Evolutionary conservation across 1,284 basidiomycete species (phyloP).

Genomic region (Trichosporon sp.): DNA sequence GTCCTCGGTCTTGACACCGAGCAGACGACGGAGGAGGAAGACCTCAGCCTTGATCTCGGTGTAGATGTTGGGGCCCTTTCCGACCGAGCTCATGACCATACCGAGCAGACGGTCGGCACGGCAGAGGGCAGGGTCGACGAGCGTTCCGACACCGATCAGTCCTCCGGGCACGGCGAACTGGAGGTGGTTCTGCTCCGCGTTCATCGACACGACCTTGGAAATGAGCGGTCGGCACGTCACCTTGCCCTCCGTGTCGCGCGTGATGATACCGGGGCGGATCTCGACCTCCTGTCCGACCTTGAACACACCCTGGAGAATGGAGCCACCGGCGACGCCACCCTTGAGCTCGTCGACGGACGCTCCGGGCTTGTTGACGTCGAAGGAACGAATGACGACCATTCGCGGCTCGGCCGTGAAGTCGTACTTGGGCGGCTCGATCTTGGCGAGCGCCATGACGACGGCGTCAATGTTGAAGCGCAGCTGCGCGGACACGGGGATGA

Average conservation of each 20-base stretch:
- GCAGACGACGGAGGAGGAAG: conserved; percentile 87
- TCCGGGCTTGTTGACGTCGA: conserved; percentile 99
- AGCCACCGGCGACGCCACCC: conserved; percentile 97
- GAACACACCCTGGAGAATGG: conserved; percentile 90
- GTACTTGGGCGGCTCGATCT: conserved; percentile 89
- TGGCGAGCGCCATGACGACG: conserved; percentile 98
- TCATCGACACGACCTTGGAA: conserved; percentile 84
- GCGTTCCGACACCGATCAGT: conserved; percentile 95
- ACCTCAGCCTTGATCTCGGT: conserved; percentile 67
- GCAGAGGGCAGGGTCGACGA: conserved; percentile 94
- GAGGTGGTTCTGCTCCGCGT: conserved; percentile 92
- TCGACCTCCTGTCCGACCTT: conserved; percentile 88
- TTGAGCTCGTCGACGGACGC: conserved; percentile 95
- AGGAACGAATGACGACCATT: conserved; percentile 98
- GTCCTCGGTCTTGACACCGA: conserved; percentile 98
- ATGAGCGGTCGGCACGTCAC: conserved; percentile 93
- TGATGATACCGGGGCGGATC: conserved; percentile 95
- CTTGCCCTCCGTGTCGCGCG: conserved; percentile 87
- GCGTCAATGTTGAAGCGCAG: conserved; percentile 99
- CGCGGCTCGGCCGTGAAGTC: conserved; percentile 90
- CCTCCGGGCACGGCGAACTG: conserved; percentile 97
- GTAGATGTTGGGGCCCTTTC: conserved; percentile 90
- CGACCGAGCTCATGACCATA: conserved; percentile 91
- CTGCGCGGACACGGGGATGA: conserved; percentile 98
- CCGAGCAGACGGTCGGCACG: conserved; percentile 95